Base-by-base conservation (phyloP, 306 rosid genomes). In the Dryas drummondii region DNA sequence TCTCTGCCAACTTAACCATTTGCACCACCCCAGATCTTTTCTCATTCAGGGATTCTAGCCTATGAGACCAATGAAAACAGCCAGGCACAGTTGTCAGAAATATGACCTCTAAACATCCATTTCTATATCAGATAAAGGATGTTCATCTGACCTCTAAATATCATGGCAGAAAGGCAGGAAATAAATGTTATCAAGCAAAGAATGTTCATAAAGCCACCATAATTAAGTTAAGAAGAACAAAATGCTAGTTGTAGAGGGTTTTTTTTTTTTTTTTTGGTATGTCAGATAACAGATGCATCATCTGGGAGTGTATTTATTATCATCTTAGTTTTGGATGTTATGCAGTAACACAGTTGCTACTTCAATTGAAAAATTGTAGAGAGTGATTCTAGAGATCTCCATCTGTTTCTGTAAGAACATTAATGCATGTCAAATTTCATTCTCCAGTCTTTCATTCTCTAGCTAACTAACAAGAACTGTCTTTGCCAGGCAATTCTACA, bases 1-100 rank as follows among this genome's bases (percentile, higher is more conserved):
- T 94, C 88, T 92, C 99, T 12, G 99, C 90, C 75, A 94, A 86
- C 91, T 92, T 94, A 71, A 94, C 99, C 97, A 94, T 94, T 85
- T 94, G 97, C 66, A 91, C 97, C 80, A 90, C 97, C 44, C 99
- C 92, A 13, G 99, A 79, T 83, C 97, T 86, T 82, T 83, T 90
- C 81, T 94, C 99, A 64, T 90, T 92, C 67, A 92, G 89, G 68
- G 89, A 78, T 76, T 94, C 99, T 70, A 94, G 84, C 89, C 99
- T 94, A 76, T 52, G 76, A 71, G 53, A 82, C 64, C 81, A 85
- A 79, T 68, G 76, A 75, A 37, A 67, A 76, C 52, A 41, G 58
- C 9, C 52, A 49, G 48, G 2, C 41, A 52, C 52, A 58, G 22
- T 71, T 22, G 44, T 54, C 42, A 61, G 8, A 59, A 46, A 56